Percentiles rank a stretch among this genome's conserved stretches.
Conservation (phyloP, 768 basidiomycete species). For the Dentipellis fragilis region DNA sequence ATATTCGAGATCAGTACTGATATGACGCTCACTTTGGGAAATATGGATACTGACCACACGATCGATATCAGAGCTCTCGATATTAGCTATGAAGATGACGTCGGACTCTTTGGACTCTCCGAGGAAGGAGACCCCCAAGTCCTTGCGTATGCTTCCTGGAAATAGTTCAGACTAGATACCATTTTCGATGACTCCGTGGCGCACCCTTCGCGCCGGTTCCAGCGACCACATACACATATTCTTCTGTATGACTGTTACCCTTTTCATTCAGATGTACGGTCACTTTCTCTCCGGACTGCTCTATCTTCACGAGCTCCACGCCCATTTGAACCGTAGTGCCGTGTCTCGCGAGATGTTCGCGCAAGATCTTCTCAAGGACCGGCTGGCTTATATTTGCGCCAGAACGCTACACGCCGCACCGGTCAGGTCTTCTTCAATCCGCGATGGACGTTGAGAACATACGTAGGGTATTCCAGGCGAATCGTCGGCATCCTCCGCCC, state of each 20-base stretch:
- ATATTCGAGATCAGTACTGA: neutral
- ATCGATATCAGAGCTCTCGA: slow-evolving; percentile 24
- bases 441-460: neutral
- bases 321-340: slow-evolving; percentile 24
- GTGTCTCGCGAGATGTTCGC: slow-evolving; percentile 16
- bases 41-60: slow-evolving; percentile 18
- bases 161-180: neutral
- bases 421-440: too few relatives aligned
- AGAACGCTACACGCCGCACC: slow-evolving; percentile 6
- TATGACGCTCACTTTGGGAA: too few relatives aligned
- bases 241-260: slow-evolving; percentile 16
- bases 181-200: neutral
- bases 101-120: slow-evolving; percentile 27
- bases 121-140: slow-evolving; percentile 30
- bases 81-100: slow-evolving; percentile 25
- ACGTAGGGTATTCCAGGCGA: neutral
- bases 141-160: slow-evolving; percentile 27
- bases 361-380: slow-evolving; percentile 22
- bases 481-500: neutral
- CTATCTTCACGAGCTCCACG: slow-evolving; percentile 24
- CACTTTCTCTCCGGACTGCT: slow-evolving; percentile 24
- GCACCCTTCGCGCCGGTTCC: slow-evolving; percentile 29
- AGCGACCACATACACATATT: slow-evolving; percentile 29
- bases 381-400: slow-evolving; percentile 18
- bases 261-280: slow-evolving; percentile 17